Evolutionary conservation across 352 stramenopile species (phyloP).

Genomic region (Pythium angustatum): DNA sequence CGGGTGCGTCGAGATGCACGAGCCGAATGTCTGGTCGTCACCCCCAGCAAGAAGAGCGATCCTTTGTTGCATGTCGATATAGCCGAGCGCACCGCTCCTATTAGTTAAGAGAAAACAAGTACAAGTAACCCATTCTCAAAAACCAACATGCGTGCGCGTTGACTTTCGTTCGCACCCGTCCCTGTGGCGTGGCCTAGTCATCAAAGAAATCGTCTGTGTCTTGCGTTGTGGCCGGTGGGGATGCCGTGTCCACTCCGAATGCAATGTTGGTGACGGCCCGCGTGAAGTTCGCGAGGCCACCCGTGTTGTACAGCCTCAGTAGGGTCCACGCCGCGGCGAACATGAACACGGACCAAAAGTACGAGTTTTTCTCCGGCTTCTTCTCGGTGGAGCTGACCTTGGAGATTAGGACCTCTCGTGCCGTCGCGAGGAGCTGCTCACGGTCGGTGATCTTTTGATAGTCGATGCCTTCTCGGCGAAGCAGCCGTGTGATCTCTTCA

Average conservation of each 20-base stretch:
- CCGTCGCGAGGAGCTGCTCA: conserved; percentile 75
- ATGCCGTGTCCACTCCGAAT: not conserved
- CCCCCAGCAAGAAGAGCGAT: conserved; percentile 5
- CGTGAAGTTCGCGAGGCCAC: conserved; percentile 41
- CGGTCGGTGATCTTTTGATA: conserved; percentile 75
- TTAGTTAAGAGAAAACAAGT: conserved; percentile 31
- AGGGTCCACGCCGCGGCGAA: conserved; percentile 68
- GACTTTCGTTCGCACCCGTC: no score
- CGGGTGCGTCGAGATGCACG: no score
- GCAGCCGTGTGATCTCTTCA: conserved; percentile 63
- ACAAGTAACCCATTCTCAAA: conserved; percentile 28
- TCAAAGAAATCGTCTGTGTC: conserved; percentile 51
- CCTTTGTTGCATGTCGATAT: conserved; percentile 32
- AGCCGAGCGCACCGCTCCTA: conserved; percentile 12
- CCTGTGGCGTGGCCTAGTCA: no score
- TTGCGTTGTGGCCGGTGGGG: conserved; percentile 5
- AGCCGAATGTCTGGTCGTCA: no score
- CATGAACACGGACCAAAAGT: conserved; percentile 56
- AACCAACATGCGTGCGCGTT: no score
- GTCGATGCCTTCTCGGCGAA: conserved; percentile 67
- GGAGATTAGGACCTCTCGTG: conserved; percentile 57
- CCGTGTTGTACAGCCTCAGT: conserved; percentile 67
- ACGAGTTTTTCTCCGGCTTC: conserved; percentile 38
- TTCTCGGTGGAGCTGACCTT: conserved; percentile 44
- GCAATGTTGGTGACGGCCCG: conserved; percentile 4